Conservation (phyloP, 2,329 filamentous ascomycete genomes). For the Ophiognomonia clavigignenti-juglandacearum region DNA sequence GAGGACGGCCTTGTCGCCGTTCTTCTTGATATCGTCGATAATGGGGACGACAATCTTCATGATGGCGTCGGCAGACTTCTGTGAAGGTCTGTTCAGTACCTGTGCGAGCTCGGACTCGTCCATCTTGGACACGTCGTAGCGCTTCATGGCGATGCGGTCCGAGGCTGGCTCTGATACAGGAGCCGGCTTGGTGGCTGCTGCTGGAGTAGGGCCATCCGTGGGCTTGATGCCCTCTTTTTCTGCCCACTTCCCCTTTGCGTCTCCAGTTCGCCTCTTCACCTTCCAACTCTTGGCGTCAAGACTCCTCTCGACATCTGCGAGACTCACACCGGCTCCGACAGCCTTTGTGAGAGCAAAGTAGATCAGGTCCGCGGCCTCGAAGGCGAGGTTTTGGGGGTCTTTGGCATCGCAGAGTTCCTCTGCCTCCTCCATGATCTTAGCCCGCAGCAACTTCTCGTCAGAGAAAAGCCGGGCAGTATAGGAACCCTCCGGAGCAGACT, state of each 20-base stretch:
- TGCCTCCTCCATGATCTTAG: conserved; percentile 98
- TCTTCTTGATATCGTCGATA: conserved; percentile 76
- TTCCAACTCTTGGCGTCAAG: conserved; percentile 93
- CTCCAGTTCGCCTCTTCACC: conserved; percentile 86
- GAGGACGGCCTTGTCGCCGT: conserved; percentile 83
- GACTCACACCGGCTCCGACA: conserved; percentile 72
- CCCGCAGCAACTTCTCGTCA: conserved; percentile 80
- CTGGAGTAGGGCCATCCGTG: conserved; percentile 29
- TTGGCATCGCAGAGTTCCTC: conserved; percentile 88
- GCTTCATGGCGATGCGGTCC: conserved; percentile 73
- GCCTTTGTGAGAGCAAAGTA: conserved; percentile 96
- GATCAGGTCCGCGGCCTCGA: conserved; percentile 90
- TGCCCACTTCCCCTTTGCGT: conserved; percentile 91
- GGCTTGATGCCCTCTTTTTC: conserved; percentile 69
- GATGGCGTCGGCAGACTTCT: conserved; percentile 91
- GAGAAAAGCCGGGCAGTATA: conserved; percentile 93
- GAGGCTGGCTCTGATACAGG: conserved; percentile 21
- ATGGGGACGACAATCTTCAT: conserved; percentile 89
- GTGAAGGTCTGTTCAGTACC: conserved; percentile 81
- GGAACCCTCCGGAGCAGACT: conserved; percentile 78
- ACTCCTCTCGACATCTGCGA: conserved; percentile 88
- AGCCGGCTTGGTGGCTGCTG: conserved; percentile 26
- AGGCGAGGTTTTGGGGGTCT: conserved; percentile 77
- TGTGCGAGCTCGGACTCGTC: conserved; percentile 62
- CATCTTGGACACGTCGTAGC: conserved; percentile 65